A percentile compares a stretch with the other conserved stretches of the same genome.
These are phyloP conservation scores for Urochloa ruziziensis DNA, from an alignment of 176 grass and related monocot species.

Conservation along the genomic window DNA sequence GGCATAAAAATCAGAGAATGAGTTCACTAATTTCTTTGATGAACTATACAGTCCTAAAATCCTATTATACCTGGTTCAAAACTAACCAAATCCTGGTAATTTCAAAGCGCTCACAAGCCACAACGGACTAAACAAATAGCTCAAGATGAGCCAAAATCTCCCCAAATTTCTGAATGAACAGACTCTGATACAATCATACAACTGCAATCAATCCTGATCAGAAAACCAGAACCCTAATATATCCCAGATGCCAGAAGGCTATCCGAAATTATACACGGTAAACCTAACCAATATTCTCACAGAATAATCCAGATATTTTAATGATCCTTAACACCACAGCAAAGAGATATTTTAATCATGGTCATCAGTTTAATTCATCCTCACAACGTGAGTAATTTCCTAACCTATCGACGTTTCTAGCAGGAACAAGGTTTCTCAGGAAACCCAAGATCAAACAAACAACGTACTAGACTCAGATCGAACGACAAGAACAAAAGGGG, in stretches of 20 bases:
- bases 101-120: too few relatives aligned
- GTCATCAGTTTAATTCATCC: not conserved
- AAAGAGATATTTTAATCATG: not conserved
- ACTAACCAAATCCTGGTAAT: not conserved
- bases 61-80: not conserved
- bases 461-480: not conserved
- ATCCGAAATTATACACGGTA: not conserved
- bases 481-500: not conserved
- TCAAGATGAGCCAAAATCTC: not conserved
- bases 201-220: not conserved
- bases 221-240: not conserved
- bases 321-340: not conserved
- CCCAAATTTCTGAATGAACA: not conserved
- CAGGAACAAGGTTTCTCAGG: not conserved
- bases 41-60: not conserved
- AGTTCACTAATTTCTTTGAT: not conserved
- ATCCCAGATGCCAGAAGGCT: not conserved
- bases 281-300: not conserved
- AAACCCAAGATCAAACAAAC: not conserved
- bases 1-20: not conserved
- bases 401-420: not conserved
- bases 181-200: not conserved
- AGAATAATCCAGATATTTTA: not conserved
- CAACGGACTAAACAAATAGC: not conserved
- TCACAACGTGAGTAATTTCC: not conserved